Evolutionary conservation across 2,329 filamentous ascomycete genomes (phyloP), one percentile per base, ranked within the genome.

Genomic region (Teratosphaeria zuluensis): DNA sequence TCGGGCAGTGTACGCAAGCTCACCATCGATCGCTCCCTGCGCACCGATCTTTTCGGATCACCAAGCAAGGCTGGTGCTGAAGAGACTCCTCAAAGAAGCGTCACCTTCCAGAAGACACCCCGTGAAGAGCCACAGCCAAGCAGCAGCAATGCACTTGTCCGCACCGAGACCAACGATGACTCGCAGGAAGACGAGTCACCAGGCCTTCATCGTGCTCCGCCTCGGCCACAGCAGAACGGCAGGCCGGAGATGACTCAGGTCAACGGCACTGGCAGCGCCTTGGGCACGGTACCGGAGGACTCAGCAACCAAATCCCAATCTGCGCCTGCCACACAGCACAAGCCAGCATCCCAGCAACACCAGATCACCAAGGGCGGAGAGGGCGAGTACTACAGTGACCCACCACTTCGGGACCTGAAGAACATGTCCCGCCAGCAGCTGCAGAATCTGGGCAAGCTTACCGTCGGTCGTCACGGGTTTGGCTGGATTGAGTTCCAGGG

Each of bases 351-450:
- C 33, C 60, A 58, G 53, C 54, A 61, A 52, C 59, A 56, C n/a
- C 51, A 54, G 12, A 59, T 55, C 14, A 14, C 14, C 12, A 53
- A 33, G n/a, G 21, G 54, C 28, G 79, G 82, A 53, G 82, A 86
- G 24, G 92, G 92, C 56, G 79, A 84, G 8, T 99, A 99, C 76
- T 97, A 88, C 87, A 95, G 90, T 82, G 82, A 80, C 55, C 94
- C 94, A 1, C 81, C 83, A 8, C 78, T 86, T 60, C 84, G 88
- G 5, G 86, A 94, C 63, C 81, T 99, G 57, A 82, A 84, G 70
- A 83, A 83, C 62, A 88, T 97, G 88, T 88, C 87, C 69, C 85
- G 88, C 48, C 81, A 89, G 59, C 85, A 96, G 75, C 85, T 90
- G 56, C 84, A 88, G 72, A 84, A 83, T 62, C 83, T 97, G 28